A percentile compares a stretch with the other conserved stretches of the same genome.
These are phyloP conservation scores for Syzygium malaccense DNA, from an alignment of 441 rosid species.

Conservation along the genomic window DNA sequence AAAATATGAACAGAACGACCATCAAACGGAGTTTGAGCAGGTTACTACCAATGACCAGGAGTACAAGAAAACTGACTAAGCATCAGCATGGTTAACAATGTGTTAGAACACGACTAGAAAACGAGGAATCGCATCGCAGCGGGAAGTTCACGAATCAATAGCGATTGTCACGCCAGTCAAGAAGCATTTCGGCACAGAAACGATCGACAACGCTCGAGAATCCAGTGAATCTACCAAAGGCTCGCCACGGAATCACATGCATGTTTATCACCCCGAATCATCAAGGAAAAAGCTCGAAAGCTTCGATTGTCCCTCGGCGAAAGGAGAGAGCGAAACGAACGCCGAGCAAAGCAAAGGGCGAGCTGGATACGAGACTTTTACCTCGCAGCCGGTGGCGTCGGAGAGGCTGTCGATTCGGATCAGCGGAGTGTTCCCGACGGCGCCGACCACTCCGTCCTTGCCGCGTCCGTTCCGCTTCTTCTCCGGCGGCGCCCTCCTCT, in stretches of 20 bases:
- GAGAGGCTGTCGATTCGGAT: slow-evolving; percentile 89
- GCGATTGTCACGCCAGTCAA: not conserved
- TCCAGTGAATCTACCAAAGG: not conserved
- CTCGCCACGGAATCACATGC: not conserved
- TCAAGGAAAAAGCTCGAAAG: not conserved
- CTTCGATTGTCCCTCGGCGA: not conserved
- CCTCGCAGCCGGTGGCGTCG: slow-evolving; percentile 90
- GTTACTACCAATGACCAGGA: not conserved
- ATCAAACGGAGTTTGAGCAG: not conserved
- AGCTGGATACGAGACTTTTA: slow-evolving; percentile 3
- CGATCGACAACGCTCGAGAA: not conserved
- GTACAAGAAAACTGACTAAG: not conserved
- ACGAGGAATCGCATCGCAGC: not conserved
- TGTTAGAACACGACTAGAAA: not conserved
- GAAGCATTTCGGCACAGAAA: not conserved
- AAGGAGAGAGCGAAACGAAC: not conserved
- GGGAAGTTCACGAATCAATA: not conserved
- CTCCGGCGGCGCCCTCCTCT: not conserved
- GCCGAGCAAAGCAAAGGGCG: not conserved
- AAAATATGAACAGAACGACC: not conserved
- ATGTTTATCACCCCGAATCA: not conserved
- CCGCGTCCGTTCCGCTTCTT: slow-evolving; percentile 21
- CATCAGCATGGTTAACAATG: not conserved
- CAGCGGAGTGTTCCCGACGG: slow-evolving; percentile 82
- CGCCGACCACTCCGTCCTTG: slow-evolving; percentile 54